phyloP scores from a whole-genome alignment of 805 yeast species.

The Metschnikowia hibisci region DNA sequence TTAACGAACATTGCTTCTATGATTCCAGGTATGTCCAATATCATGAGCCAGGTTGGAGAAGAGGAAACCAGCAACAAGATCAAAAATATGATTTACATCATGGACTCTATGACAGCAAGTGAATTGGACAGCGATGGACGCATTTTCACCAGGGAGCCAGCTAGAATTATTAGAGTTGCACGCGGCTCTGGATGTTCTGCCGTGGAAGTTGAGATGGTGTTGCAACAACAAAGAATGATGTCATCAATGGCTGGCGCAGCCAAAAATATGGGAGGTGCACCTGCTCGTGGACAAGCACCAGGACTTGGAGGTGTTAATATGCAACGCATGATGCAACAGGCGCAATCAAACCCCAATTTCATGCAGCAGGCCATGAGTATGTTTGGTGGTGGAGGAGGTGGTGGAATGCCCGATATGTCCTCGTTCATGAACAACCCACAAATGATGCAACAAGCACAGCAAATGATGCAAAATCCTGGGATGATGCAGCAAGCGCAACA shows the following conservation, averaged over 20 bases:
- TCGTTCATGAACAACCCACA: constrained; percentile 50
- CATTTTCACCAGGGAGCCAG: constrained; percentile 73
- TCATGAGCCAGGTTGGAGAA: constrained; percentile 85
- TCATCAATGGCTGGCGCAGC: constrained; percentile 82
- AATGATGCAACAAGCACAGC: constrained; percentile 46
- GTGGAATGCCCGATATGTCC: constrained; percentile 35
- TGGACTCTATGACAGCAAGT: constrained; percentile 93
- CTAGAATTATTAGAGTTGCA: constrained; percentile 85
- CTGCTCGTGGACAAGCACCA: constrained; percentile 22
- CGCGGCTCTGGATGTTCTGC: constrained; percentile 92
- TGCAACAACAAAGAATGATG: constrained; percentile 91
- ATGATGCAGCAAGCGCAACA: constrained; percentile 43
- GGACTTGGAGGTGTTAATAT: constrained; percentile 29
- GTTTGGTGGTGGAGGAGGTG: constrained; percentile 52
- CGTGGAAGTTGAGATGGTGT: constrained; percentile 87
- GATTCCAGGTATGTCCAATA: constrained; percentile 86
- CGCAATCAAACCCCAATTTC: constrained; percentile 46
- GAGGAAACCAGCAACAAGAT: constrained; percentile 83
- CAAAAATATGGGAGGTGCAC: constrained; percentile 48
- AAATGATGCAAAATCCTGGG: constrained; percentile 42
- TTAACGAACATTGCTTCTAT: constrained; percentile 87
- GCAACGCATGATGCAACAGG: constrained; percentile 54
- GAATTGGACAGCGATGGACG: constrained; percentile 90
- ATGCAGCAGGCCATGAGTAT: constrained; percentile 63
- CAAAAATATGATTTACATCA: constrained; percentile 82